A percentile compares a stretch with the other conserved stretches of the same genome.
These are phyloP conservation scores for Scleroderma bovista DNA, from an alignment of 768 basidiomycete species.

Conservation along the genomic window DNA sequence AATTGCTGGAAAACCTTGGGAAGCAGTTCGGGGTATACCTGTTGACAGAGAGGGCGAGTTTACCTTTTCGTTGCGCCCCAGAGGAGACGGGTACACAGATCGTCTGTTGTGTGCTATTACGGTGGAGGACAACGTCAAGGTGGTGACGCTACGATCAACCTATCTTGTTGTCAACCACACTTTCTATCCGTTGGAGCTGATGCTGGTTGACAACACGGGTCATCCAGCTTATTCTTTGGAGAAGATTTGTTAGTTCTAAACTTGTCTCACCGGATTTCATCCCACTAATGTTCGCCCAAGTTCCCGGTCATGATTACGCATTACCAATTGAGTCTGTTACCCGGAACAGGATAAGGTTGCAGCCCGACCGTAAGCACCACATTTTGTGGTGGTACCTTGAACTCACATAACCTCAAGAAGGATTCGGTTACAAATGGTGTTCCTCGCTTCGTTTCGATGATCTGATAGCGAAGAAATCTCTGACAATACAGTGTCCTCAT, in stretches of 20 bases:
- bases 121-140: constrained; percentile 88
- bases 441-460: constrained; percentile 86
- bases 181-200: constrained; percentile 87
- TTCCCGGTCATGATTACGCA: constrained; percentile 82
- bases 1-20: constrained; percentile 84
- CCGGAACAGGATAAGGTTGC: constrained; percentile 73
- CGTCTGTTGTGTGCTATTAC: constrained; percentile 86
- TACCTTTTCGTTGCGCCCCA: constrained; percentile 79
- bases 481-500: constrained; percentile 84
- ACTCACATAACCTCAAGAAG: constrained; percentile 47
- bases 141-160: constrained; percentile 89
- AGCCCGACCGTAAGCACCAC: constrained; percentile 78
- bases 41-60: constrained; percentile 94
- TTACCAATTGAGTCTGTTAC: constrained; percentile 89
- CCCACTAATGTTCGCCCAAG: constrained; percentile 26
- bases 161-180: constrained; percentile 90
- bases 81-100: constrained; percentile 64
- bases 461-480: constrained; percentile 57
- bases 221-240: constrained; percentile 76
- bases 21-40: constrained; percentile 78
- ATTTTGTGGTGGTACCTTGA: constrained; percentile 1
- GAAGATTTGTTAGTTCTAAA: constrained; percentile 57
- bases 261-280: background rate
- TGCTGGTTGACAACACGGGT: constrained; percentile 79
- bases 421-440: constrained; percentile 96